A percentile compares a stretch with the other conserved stretches of the same genome.
Conservation (phyloP, 805 yeast genomes). For the Alloascoidea hylecoeti region DNA sequence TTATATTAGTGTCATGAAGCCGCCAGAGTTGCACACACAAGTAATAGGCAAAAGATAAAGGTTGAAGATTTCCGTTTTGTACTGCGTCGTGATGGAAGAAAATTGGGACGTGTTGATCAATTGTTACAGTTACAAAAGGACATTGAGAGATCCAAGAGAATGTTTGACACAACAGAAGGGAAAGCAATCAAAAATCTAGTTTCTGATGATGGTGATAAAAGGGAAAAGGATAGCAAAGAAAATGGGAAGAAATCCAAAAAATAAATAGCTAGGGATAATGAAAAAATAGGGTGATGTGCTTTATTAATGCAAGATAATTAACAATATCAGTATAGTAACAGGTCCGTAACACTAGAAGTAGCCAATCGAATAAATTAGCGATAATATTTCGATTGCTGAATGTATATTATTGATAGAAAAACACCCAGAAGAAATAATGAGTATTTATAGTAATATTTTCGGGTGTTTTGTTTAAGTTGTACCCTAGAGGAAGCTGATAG, state of each 20-base stretch:
- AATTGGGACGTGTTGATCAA: constrained; percentile 58
- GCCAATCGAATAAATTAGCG: too few relatives aligned
- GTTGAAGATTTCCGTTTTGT: constrained; percentile 67
- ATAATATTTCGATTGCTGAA: too few relatives aligned
- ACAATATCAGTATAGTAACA: too few relatives aligned
- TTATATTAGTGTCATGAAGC: constrained; percentile 32
- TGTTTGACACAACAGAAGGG: constrained; percentile 51
- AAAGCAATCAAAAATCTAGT: constrained; percentile 2
- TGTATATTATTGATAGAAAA: too few relatives aligned
- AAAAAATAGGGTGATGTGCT: too few relatives aligned
- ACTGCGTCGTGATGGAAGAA: constrained; percentile 47
- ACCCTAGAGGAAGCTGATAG: too few relatives aligned
- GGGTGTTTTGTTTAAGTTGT: too few relatives aligned
- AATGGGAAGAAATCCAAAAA: constrained; percentile 15
- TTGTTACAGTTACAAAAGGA: constrained; percentile 43
- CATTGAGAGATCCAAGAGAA: constrained; percentile 51
- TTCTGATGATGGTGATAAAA: constrained; percentile 6
- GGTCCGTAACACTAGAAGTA: too few relatives aligned
- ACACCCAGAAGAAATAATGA: too few relatives aligned
- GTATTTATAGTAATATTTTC: too few relatives aligned
- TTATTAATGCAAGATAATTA: too few relatives aligned
- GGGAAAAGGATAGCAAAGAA: constrained; percentile 13
- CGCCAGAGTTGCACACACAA: constrained; percentile 30
- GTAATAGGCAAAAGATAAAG: constrained; percentile 45
- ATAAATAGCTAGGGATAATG: not conserved